A percentile compares a stretch with the other conserved stretches of the same genome.
Evolutionary conservation across 2,329 filamentous ascomycete species (phyloP).

Genomic region (Aspergillus aculeatinus): DNA sequence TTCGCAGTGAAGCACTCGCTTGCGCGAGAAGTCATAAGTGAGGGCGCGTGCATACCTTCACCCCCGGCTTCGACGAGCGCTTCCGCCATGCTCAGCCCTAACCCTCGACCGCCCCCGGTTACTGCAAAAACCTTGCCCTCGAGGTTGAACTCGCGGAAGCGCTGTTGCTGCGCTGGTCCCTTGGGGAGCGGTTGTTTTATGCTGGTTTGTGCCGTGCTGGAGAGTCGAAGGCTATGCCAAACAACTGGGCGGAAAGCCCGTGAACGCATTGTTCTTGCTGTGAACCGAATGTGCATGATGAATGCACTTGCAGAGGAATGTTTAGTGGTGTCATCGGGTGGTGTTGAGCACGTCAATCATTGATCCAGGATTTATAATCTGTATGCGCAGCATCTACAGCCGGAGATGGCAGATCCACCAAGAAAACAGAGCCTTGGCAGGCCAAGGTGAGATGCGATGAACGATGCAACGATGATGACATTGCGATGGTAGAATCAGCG

Average conservation of each 20-base stretch:
- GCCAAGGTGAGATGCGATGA: not conserved
- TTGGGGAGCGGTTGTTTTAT: not conserved
- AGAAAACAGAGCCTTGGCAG: not conserved
- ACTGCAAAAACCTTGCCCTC: slow-evolving; percentile 43
- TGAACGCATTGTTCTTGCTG: too few relatives aligned
- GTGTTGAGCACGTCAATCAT: not conserved
- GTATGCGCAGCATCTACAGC: not conserved
- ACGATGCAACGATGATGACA: not conserved
- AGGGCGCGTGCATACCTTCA: slow-evolving; percentile 34
- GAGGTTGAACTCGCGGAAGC: slow-evolving; percentile 46
- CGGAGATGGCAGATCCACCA: not conserved
- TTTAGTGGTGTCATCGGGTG: not conserved
- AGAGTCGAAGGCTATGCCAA: not conserved
- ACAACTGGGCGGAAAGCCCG: not conserved
- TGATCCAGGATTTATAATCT: not conserved
- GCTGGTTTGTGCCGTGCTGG: not conserved
- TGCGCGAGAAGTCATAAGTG: not conserved
- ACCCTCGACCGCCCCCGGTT: slow-evolving; percentile 45
- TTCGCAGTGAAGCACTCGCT: too few relatives aligned
- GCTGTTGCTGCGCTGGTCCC: slow-evolving; percentile 7
- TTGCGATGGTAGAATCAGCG: too few relatives aligned
- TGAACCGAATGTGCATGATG: not conserved
- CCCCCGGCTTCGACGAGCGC: slow-evolving; percentile 50
- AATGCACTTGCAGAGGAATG: not conserved
- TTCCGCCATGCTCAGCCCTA: slow-evolving; percentile 48